phyloP scores from a whole-genome alignment of 2,329 filamentous ascomycete genomes.

The Trichoderma gracile region DNA sequence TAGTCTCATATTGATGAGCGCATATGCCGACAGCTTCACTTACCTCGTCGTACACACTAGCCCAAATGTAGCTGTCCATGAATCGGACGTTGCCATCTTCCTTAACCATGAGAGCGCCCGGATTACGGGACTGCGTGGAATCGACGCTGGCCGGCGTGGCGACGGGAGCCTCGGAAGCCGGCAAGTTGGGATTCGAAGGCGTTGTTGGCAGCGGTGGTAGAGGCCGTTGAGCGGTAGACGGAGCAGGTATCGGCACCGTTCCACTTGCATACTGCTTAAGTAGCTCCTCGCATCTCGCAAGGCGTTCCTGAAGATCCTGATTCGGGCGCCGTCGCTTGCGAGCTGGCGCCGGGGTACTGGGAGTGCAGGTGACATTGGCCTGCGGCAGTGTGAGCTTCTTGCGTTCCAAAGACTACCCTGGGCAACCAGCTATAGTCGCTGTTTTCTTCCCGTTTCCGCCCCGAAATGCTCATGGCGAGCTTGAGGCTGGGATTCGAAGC shows the following conservation, averaged over 20 bases:
- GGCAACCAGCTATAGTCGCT: neutral
- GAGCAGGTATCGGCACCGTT: slow-evolving; percentile 35
- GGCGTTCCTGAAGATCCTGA: slow-evolving; percentile 61
- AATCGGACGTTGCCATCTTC: slow-evolving; percentile 58
- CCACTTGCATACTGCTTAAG: slow-evolving; percentile 57
- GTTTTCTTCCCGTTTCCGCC: neutral
- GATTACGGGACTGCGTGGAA: slow-evolving; percentile 43
- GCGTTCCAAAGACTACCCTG: neutral
- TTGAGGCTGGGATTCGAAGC: neutral
- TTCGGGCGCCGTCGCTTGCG: slow-evolving; percentile 61
- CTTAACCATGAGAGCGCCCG: slow-evolving; percentile 55
- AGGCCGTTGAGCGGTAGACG: slow-evolving; percentile 30
- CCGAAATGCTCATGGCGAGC: neutral
- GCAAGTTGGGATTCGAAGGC: slow-evolving; percentile 24
- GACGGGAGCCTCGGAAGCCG: slow-evolving; percentile 31
- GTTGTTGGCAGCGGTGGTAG: slow-evolving; percentile 23
- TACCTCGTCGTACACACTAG: slow-evolving; percentile 58
- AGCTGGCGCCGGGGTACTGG: slow-evolving; percentile 60
- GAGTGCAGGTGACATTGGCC: slow-evolving; percentile 61
- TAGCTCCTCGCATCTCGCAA: slow-evolving; percentile 60
- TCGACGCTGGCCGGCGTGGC: slow-evolving; percentile 35
- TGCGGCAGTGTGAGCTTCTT: slow-evolving; percentile 34
- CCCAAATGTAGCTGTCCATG: slow-evolving; percentile 58
- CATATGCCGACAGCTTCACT: slow-evolving; percentile 30
- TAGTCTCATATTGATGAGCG: neutral